These are phyloP conservation scores for Exophiala alcalophila DNA, from an alignment of 2,329 filamentous ascomycete species.

Conservation along the genomic window DNA sequence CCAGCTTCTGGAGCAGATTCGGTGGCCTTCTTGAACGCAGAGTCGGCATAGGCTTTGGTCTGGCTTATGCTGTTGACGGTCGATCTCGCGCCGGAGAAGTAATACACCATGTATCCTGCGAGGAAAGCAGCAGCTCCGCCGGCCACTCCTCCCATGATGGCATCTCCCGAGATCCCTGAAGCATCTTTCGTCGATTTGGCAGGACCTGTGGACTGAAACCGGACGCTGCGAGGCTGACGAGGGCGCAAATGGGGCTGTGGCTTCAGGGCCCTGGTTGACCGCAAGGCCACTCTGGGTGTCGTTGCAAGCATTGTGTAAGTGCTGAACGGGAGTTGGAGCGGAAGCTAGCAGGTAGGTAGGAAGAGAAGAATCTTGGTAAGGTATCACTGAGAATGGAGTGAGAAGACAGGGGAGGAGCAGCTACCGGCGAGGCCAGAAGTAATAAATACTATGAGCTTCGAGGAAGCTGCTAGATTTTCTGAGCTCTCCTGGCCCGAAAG, in stretches of 20 bases:
- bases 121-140: slow-evolving; percentile 49
- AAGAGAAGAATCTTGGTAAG: no score
- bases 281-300: slow-evolving; percentile 18
- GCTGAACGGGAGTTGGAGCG: no score
- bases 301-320: slow-evolving; percentile 16
- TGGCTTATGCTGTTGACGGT: slow-evolving; percentile 52
- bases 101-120: slow-evolving; percentile 53
- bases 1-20: slow-evolving; percentile 63
- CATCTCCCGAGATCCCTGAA: slow-evolving; percentile 30
- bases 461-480: no score
- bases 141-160: slow-evolving; percentile 48
- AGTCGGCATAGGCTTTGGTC: slow-evolving; percentile 60
- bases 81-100: slow-evolving; percentile 51
- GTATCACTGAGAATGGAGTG: no score
- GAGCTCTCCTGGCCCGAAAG: no score
- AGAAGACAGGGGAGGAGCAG: no score
- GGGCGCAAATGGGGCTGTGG: slow-evolving; percentile 10
- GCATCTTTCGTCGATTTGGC: slow-evolving; percentile 4
- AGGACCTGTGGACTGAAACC: slow-evolving; percentile 18
- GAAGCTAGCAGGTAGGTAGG: no score
- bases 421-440: no score
- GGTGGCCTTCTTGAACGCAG: slow-evolving; percentile 59
- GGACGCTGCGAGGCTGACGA: slow-evolving; percentile 11
- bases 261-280: slow-evolving; percentile 19
- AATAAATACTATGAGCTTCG: no score